Base-by-base conservation (phyloP, 164 flowering plant genomes). In the Hamamelis virginiana region DNA sequence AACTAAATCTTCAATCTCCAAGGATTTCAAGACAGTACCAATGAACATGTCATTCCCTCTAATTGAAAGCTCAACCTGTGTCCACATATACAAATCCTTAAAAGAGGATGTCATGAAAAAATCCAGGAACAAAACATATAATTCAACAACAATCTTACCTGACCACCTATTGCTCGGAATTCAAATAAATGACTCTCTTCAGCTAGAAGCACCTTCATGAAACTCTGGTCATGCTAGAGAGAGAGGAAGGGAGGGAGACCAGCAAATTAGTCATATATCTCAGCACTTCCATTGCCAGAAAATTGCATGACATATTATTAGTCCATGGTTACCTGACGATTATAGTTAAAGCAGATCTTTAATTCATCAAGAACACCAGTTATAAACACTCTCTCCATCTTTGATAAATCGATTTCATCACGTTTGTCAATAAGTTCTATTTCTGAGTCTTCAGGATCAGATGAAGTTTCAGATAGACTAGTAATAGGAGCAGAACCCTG, bases 151-250 rank as follows among this genome's bases (percentile, higher is more conserved):
- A 63, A 53, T 51, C 68, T 74, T 79, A 89, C 99, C 95, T 85
- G 93, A 50, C 98, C 98, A 73, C 99, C 99, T 60, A 84, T 79
- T 38, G 99, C 97, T 73, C 99, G 93, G 62, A 95, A 87, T 78
- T 92, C 98, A 79, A 92, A 85, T 65, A 95, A 76, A 66, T 69
- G 86, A 47, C 71, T 82, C 82, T 95, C 99, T 69, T 91, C 77
- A 66, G 85, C 81, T 44, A 87, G 85, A 75, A 95, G 92, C 65
- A 88, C 80, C 72, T 78, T 81, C 75, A 67, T 69, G 66, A 85
- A 83, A 76, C 70, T 77, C 53, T 75, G 78, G 23, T 80, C 87
- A 75, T 60, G 59, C 97, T 91, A 73, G 25, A 64, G 33, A 61
- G 70, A 66, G n/a, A n/a, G n/a, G n/a, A n/a, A n/a, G n/a, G n/a